Base-by-base conservation (phyloP, 495 filamentous ascomycete genomes). In the Lasiosphaeria miniovina region DNA sequence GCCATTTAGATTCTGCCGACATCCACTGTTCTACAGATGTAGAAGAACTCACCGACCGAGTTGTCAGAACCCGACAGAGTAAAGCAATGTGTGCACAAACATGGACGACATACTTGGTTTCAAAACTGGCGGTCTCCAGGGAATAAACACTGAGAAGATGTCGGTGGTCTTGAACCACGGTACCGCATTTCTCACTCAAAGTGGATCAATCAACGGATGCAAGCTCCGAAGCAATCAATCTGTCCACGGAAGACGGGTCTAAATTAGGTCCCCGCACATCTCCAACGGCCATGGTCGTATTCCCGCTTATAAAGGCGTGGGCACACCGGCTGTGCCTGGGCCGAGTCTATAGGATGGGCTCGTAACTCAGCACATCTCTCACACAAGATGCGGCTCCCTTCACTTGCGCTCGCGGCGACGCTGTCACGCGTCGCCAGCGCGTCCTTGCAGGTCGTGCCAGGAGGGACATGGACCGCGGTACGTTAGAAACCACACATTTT, bases 391-490 rank as follows among this genome's bases (percentile, higher is more conserved):
- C 52, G 63, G 36, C 52, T 61, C 49, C 12, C 54, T 12, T 45
- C 55, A 7, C 36, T 65, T 52, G 46, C 53, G 4, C 34, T 70
- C 10, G 49, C 66, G 36, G 64, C 67, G 53, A 24, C 61, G 36
- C 54, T 72, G 10, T 62, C 67, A 11, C 57, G 66, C 40, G 34
- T 69, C 32, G 67, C 70, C 3, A 46, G 54, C 24, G 71, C 71
- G 2, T 73, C 62, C 9, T 52, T 80, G 52, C 77, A 80, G 54
- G 59, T 80, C 45, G 74, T 84, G 9, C 76, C 81, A 0, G 81
- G 81, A 10, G 77, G 68, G 15, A 82, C 80, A 14, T 77, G 77
- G 74, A 82, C 80, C 3, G 67, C 76, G 41, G 75, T 79, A 46
- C 57, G 61, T 33, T 46, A 8, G 17, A 40, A 1, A 32, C 38